A percentile compares a stretch with the other conserved stretches of the same genome.
Conservation (phyloP, 768 basidiomycete species). For the Trametes elegans region DNA sequence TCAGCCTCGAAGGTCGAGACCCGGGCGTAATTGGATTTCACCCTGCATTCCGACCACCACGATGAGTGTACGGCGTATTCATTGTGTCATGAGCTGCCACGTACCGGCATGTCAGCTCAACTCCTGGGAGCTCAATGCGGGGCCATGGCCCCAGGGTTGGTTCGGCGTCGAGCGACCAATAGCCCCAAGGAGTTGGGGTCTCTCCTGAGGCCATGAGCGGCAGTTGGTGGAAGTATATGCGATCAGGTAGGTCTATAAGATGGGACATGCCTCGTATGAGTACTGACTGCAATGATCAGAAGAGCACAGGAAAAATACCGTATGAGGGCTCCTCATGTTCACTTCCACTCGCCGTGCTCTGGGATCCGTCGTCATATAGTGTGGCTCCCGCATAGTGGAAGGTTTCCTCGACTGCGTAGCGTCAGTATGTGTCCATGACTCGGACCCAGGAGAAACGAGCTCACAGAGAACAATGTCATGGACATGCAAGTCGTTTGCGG, state of each 20-base stretch:
- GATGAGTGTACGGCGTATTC: background rate
- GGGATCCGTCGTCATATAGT: background rate
- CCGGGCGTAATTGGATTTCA: conserved; percentile 5
- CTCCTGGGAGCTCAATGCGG: background rate
- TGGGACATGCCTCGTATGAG: background rate
- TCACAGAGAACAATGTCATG: conserved; percentile 8
- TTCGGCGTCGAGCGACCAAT: conserved; percentile 6
- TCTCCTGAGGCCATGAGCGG: conserved; percentile 4
- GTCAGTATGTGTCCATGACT: background rate
- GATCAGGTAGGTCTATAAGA: background rate
- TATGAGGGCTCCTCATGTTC: background rate
- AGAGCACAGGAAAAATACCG: background rate
- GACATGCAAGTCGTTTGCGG: background rate
- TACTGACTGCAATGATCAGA: background rate
- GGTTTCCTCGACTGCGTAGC: conserved; percentile 2
- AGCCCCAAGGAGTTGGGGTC: conserved; percentile 9
- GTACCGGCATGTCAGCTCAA: conserved; percentile 5
- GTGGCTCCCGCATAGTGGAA: conserved; percentile 8
- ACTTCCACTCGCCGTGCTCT: too few relatives aligned
- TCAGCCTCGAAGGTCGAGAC: conserved; percentile 10
- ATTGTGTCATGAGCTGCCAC: background rate
- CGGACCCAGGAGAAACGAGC: background rate
- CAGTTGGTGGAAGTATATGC: conserved; percentile 13
- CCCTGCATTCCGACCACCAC: background rate
- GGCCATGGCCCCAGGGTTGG: conserved; percentile 14